Evolutionary conservation across 2,329 filamentous ascomycete genomes (phyloP), one percentile per base, ranked within the genome.

Genomic region (Scytalidium sp.): DNA sequence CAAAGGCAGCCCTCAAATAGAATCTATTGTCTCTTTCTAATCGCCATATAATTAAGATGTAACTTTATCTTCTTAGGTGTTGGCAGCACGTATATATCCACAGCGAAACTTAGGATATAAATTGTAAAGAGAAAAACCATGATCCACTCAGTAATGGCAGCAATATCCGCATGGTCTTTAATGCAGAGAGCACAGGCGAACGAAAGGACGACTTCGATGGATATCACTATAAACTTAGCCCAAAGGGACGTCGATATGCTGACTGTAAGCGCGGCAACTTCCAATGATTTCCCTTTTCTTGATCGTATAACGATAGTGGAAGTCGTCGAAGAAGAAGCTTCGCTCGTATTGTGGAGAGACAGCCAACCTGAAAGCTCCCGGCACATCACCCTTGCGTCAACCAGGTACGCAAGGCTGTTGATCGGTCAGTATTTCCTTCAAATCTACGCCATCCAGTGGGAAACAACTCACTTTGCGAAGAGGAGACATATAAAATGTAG

Each of bases 31-130:
- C 13, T 27, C 25, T 27, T 13, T 7, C 7, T 27, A 27, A 27
- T 27, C 7, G 25, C 7, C 7, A 13, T 27, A 27, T 7, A 27
- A 27, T 27, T 27, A 27, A 27, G 25, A 27, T 13, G 7, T 27
- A 7, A 27, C 25, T 43, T 56, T 41, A 47, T 43, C 25, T 29
- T 36, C 13, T 36, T 36, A 7, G 32, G 32, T n/a, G 32, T 15
- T 15, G 32, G 32, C 32, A 36, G 13, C 32, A 36, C 6, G 17
- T 36, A 36, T 36, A 36, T 36, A n/a, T 36, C 32, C 4, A 36
- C 32, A 36, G 32, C 32, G 17, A 36, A 36, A 15, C 32, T 36
- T 15, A 36, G 13, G 32, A 36, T 36, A 36, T 36, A 36, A 36
- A 36, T 8, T 7, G 32, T 36, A 36, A 36, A 36, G 17, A 36